Base-by-base conservation (phyloP, 495 filamentous ascomycete species). In the Trypethelium eluteriae region DNA sequence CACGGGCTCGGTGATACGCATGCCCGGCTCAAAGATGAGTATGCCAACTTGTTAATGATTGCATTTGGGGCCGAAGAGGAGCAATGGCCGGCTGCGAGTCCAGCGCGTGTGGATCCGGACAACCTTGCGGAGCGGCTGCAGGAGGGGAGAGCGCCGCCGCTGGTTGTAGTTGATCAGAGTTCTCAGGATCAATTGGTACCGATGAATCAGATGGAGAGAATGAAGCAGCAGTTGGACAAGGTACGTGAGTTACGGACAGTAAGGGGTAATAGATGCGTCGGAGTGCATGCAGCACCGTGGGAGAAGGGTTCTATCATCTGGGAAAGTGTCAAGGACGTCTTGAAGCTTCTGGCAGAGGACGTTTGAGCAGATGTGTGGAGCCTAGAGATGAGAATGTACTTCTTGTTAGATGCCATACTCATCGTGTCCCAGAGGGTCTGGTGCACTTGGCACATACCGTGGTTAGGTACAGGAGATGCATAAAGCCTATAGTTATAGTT, bases 1-100 rank as follows among this genome's bases (percentile, higher is more conserved):
- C 79, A 82, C 49, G 74, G 78, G 2, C 80, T 84, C 70, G 67
- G 68, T 14, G 76, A 76, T n/a, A 53, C 49, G 18, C 49, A 53
- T 2, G 49, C 49, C 49, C 49, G 18, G 49, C 49, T 53, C 49
- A 18, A 70, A n/a, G 50, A 64, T 3, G 79, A 82, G 0, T 93
- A 92, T 73, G 73, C 78, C 10, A 80, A 81, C 38, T 86, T 93
- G 53, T 75, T 86, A 2, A 72, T 73, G 2, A 81, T 79, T 3
- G 89, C 89, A 0, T 92, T 92, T 76, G 89, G 88, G 0, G 9
- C 49, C 49, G 80, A 85, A 38, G 78, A 79, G 47, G 50, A 66
- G 18, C 72, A 71, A 0, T 90, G 84, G 87, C 78, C 79, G 69
- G 72, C 57, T 2, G 84, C 77, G 1, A 82, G 84, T 72, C 84